Evolutionary conservation across 2,329 filamentous ascomycete genomes (phyloP).

Genomic region (Ophiocordyceps robertsii): DNA sequence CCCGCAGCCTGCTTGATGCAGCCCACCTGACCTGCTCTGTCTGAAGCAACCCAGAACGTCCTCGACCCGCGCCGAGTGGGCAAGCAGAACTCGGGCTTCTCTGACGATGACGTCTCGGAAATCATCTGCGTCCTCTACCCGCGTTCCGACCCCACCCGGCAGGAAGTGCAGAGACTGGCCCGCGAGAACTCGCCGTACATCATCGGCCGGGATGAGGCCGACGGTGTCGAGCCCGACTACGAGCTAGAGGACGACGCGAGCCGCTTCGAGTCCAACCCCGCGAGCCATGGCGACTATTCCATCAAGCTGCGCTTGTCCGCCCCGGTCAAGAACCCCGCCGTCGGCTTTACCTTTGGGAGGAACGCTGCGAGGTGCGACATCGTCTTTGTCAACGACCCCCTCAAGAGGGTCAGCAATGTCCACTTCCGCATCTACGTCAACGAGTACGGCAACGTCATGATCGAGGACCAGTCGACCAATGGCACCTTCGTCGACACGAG

Average conservation of each 20-base stretch:
- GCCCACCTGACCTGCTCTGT: background rate
- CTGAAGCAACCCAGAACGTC: slow-evolving; percentile 24
- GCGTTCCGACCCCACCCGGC: slow-evolving; percentile 56
- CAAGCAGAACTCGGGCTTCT: slow-evolving; percentile 69
- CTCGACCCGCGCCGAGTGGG: slow-evolving; percentile 70
- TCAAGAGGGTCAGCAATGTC: slow-evolving; percentile 75
- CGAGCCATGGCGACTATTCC: slow-evolving; percentile 45
- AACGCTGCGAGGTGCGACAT: slow-evolving; percentile 61
- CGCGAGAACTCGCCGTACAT: slow-evolving; percentile 33
- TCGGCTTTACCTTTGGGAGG: slow-evolving; percentile 80
- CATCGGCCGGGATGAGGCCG: slow-evolving; percentile 33
- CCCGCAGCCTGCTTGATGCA: too few relatives aligned
- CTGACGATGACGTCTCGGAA: slow-evolving; percentile 71
- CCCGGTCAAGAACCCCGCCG: slow-evolving; percentile 47
- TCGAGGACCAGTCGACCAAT: slow-evolving; percentile 92
- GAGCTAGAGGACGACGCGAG: slow-evolving; percentile 34
- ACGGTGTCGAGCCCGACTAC: slow-evolving; percentile 37
- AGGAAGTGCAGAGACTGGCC: slow-evolving; percentile 47
- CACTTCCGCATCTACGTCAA: slow-evolving; percentile 94
- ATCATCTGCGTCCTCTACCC: slow-evolving; percentile 84
- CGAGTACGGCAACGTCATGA: slow-evolving; percentile 72
- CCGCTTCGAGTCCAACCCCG: slow-evolving; percentile 29
- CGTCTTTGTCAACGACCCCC: slow-evolving; percentile 49
- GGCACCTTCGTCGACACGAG: slow-evolving; percentile 74
- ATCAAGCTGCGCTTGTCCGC: slow-evolving; percentile 74